Evolutionary conservation across 1,284 basidiomycete genomes (phyloP), one percentile per base, ranked within the genome.

Genomic region (Cryptococcus amylolentus): DNA sequence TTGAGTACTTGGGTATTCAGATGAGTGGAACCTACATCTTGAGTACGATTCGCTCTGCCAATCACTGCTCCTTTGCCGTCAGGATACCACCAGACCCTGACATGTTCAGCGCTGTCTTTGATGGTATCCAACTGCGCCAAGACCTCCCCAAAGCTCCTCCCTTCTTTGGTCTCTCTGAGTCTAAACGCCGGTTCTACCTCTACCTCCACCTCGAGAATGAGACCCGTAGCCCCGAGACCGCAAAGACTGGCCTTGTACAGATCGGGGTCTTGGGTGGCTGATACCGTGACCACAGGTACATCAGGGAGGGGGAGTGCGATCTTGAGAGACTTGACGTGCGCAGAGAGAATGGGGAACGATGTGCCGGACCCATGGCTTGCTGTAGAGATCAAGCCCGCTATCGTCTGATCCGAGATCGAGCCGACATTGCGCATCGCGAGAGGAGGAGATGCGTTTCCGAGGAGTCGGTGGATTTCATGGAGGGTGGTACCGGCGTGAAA

Each of bases 71-170:
- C 80, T 59, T 86, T 84, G 18, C 86, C 84, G 56, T 89, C 86
- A 2, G 94, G 91, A 78, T 88, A 96, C 93, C 94, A 98, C 89
- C 91, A 94, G 31, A 93, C 81, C n/a, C 91, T 82, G 26, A 91
- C 89, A 73, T 97, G 92, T 77, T 98, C 85, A 1, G 88, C 86
- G 48, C 84, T 81, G 50, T 74, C 71, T 39, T 83, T 85, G 66
- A 94, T 78, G 67, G 62, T 61, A 62, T 73, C 73, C 57, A 71
- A 67, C n/a, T 85, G 78, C 27, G 75, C 74, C 42, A 80, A 68
- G 47, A 82, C 77, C 39, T 74, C 73, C 35, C 76, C 71, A 48
- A 88, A 84, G 64, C 91, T 88, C 27, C 79, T 68, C 44, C 87
- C 76, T 63, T 85, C 83, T 63, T 87, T 86, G 0, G 83, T 79